phyloP scores from a whole-genome alignment of 2,329 filamentous ascomycete genomes.

The Fusarium decemcellulare region DNA sequence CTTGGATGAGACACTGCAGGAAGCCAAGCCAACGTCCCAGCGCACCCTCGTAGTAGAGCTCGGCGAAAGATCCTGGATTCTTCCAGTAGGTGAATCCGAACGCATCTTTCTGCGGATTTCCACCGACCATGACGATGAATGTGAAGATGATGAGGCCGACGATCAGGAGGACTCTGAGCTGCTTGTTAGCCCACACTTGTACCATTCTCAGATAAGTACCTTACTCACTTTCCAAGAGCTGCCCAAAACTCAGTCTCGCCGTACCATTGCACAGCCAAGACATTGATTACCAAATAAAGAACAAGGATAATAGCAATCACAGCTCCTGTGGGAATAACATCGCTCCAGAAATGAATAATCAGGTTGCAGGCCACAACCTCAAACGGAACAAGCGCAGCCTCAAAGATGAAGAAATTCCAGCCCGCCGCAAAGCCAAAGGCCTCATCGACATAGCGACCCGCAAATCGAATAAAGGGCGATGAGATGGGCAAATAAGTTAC shows the following conservation, averaged over 20 bases:
- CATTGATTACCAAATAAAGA: constrained; percentile 71
- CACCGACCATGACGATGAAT: constrained; percentile 86
- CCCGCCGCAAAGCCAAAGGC: constrained; percentile 81
- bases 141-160: constrained; percentile 82
- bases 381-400: constrained; percentile 77
- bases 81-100: constrained; percentile 81
- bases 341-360: constrained; percentile 75
- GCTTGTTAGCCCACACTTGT: background rate
- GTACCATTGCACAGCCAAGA: constrained; percentile 81
- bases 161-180: constrained; percentile 70
- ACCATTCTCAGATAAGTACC: too few species aligned
- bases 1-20: constrained; percentile 80
- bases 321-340: constrained; percentile 70
- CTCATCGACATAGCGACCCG: constrained; percentile 81
- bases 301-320: constrained; percentile 70
- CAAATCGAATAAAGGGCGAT: constrained; percentile 84
- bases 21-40: constrained; percentile 85
- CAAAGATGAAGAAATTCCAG: constrained; percentile 82
- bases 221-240: constrained; percentile 71
- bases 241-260: constrained; percentile 85
- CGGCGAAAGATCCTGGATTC: constrained; percentile 78
- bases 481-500: constrained; percentile 83
- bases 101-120: constrained; percentile 79
- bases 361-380: constrained; percentile 77
- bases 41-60: constrained; percentile 73